A percentile compares a stretch with the other conserved stretches of the same genome.
Conservation (phyloP, 495 filamentous ascomycete genomes). For the Neurospora sp. region DNA sequence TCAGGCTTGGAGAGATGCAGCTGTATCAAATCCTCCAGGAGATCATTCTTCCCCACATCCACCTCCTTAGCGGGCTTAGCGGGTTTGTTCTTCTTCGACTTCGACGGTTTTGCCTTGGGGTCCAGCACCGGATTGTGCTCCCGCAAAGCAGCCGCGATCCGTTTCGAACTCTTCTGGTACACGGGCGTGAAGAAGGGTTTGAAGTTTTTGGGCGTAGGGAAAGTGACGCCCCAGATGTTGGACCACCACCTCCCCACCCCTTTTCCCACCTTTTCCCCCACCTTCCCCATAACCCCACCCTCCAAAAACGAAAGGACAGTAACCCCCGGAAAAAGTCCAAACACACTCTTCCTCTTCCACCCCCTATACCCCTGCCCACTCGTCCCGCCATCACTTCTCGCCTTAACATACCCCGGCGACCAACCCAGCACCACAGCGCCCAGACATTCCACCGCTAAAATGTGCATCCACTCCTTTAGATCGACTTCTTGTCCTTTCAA, state of each 20-base stretch:
- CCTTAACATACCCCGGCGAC: slow-evolving; percentile 24
- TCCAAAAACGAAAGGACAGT: too few relatives aligned
- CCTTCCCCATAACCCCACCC: too few relatives aligned
- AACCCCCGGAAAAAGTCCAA: too few relatives aligned
- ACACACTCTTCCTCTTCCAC: slow-evolving; percentile 28
- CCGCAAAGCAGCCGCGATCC: slow-evolving; percentile 12
- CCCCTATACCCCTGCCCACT: slow-evolving; percentile 23
- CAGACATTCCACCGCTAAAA: slow-evolving; percentile 32
- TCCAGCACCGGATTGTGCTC: not conserved
- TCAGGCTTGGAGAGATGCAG: slow-evolving; percentile 23
- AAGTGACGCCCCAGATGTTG: slow-evolving; percentile 21
- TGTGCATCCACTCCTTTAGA: slow-evolving; percentile 34
- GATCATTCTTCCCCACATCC: slow-evolving; percentile 13
- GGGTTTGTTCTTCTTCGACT: not conserved
- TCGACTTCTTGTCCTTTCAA: slow-evolving; percentile 25
- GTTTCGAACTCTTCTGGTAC: slow-evolving; percentile 16
- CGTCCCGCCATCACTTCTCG: slow-evolving; percentile 18
- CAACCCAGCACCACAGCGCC: slow-evolving; percentile 31
- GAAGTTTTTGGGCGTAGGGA: slow-evolving; percentile 18
- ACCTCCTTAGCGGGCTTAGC: not conserved
- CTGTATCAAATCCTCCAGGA: slow-evolving; percentile 27
- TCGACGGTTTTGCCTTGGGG: not conserved
- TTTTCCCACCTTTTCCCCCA: not conserved
- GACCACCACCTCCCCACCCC: slow-evolving; percentile 6
- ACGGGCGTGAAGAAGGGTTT: slow-evolving; percentile 30